These are phyloP conservation scores for Lepidium africanum DNA, from an alignment of 345 rosid genomes.

Conservation along the genomic window DNA sequence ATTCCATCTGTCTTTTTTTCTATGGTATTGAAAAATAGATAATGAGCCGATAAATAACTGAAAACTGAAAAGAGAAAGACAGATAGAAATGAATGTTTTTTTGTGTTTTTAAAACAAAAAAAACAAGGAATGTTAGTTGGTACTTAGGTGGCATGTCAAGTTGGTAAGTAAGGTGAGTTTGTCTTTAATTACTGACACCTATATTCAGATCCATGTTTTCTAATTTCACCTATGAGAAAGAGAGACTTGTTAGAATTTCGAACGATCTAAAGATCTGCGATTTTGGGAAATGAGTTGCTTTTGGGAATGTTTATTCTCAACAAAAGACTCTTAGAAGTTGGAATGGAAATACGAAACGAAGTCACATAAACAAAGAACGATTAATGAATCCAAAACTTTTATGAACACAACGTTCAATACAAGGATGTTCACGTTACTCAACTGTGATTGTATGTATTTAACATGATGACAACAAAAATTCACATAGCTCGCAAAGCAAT, in stretches of 20 bases:
- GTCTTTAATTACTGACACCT: neutral
- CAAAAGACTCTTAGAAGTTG: neutral
- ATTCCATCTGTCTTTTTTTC: neutral
- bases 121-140: neutral
- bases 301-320: neutral
- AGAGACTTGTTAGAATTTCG: neutral
- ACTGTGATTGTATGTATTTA: neutral
- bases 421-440: slow-evolving; percentile 9
- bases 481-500: slow-evolving; percentile 16
- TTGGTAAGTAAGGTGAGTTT: neutral
- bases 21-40: neutral
- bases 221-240: neutral
- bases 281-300: neutral
- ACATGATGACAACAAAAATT: slow-evolving; percentile 11
- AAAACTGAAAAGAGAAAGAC: neutral
- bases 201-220: neutral
- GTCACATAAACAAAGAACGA: neutral
- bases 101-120: neutral
- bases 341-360: neutral
- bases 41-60: neutral
- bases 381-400: slow-evolving; percentile 2
- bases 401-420: slow-evolving; percentile 8
- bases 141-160: slow-evolving; percentile 14
- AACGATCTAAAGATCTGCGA: neutral
- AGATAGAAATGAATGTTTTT: neutral